These are phyloP conservation scores for Cryptococcus sp. DNA, from an alignment of 1,284 basidiomycete genomes.

Conservation along the genomic window DNA sequence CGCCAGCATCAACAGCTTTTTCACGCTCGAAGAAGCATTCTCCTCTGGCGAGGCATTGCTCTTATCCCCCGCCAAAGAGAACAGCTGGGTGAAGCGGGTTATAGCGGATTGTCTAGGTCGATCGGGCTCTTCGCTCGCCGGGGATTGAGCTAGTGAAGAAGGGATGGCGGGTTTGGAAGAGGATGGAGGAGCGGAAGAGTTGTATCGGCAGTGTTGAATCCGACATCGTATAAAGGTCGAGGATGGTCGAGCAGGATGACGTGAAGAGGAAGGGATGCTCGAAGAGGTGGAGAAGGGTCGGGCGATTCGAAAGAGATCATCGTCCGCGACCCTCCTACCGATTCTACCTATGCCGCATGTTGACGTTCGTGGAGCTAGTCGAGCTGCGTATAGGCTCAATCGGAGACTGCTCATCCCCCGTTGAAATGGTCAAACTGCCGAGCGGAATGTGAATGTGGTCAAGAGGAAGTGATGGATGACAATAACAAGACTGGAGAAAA, in stretches of 20 bases:
- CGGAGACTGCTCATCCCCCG: too few species aligned
- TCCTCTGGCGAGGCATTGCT: not conserved
- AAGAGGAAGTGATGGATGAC: too few species aligned
- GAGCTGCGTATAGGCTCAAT: too few species aligned
- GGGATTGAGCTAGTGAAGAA: not conserved
- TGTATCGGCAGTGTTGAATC: not conserved
- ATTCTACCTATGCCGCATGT: too few species aligned
- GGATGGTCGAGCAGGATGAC: not conserved
- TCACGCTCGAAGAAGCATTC: slow-evolving; percentile 38
- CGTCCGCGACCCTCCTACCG: too few species aligned
- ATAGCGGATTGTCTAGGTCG: not conserved
- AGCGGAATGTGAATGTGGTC: too few species aligned
- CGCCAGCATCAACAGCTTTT: slow-evolving; percentile 67
- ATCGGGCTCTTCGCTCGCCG: not conserved
- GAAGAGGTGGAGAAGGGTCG: not conserved
- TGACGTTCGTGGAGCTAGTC: too few species aligned
- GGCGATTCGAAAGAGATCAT: not conserved
- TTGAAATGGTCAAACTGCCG: too few species aligned
- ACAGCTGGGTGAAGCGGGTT: not conserved
- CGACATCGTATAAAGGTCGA: too few species aligned
- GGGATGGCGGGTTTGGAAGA: not conserved
- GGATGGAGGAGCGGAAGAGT: not conserved
- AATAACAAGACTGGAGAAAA: too few species aligned
- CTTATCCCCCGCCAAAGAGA: not conserved
- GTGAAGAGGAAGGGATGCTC: too few species aligned